A percentile compares a stretch with the other conserved stretches of the same genome.
Conservation (phyloP, 1,139 yeast species). For the Lodderomyces metapsilosis region DNA sequence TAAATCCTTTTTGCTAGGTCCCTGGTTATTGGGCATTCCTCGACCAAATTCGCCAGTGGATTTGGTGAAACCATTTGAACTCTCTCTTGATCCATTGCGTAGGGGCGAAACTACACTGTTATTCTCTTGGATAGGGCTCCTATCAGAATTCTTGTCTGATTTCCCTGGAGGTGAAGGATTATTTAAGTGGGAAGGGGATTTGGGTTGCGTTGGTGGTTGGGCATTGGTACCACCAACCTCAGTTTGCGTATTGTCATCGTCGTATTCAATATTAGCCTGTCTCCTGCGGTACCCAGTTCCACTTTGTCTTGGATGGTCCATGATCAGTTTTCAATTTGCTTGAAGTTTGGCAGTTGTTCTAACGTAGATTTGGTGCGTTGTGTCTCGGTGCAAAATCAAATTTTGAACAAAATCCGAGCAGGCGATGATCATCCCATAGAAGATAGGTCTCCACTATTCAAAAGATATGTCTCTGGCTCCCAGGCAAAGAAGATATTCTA, state of each 20-base stretch:
- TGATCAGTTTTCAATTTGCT: background rate
- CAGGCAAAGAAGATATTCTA: slow-evolving; percentile 14
- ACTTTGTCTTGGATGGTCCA: background rate
- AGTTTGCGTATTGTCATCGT: background rate
- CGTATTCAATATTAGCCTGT: slow-evolving; percentile 2
- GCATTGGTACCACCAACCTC: background rate
- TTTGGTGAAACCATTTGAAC: background rate
- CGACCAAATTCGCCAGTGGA: background rate
- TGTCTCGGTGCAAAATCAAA: no score
- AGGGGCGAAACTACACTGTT: no score
- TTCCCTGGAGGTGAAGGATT: background rate
- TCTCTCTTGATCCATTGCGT: background rate
- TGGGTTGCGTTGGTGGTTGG: background rate
- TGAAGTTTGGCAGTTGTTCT: background rate
- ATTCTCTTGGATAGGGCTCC: no score
- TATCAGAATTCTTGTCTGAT: no score
- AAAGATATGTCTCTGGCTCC: background rate
- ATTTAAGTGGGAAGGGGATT: background rate
- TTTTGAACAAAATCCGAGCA: no score
- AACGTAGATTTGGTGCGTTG: no score
- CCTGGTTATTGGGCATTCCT: slow-evolving; percentile 13
- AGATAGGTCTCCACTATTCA: background rate
- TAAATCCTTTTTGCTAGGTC: slow-evolving; percentile 29
- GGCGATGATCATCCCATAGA: no score
- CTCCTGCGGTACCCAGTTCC: slow-evolving; percentile 4